Evolutionary conservation across 2,329 filamentous ascomycete species (phyloP).

Genomic region (Magnaporthiopsis incrustans): DNA sequence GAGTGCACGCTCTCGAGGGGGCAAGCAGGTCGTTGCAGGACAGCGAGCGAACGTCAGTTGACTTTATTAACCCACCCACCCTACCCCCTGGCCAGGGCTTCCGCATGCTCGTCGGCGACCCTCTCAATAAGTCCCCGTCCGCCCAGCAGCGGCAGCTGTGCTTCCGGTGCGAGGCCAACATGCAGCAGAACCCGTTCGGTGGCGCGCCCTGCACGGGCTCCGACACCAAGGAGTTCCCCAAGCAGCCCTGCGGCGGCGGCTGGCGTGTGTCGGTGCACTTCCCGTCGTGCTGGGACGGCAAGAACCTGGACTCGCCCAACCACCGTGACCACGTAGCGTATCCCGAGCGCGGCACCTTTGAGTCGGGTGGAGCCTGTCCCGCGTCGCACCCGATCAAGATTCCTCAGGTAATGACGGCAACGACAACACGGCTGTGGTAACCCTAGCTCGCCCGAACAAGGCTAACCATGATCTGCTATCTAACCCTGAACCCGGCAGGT

Average conservation of each 20-base stretch:
- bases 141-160: constrained; percentile 13
- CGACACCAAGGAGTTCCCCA: constrained; percentile 30
- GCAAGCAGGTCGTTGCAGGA: not conserved
- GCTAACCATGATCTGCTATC: no score
- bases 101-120: constrained; percentile 18
- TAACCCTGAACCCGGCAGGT: no score
- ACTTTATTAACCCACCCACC: not conserved
- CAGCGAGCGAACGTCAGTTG: not conserved
- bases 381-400: constrained; percentile 15
- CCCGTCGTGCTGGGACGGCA: constrained; percentile 34
- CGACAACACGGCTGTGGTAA: no score
- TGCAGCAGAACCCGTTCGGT: constrained; percentile 17
- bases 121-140: constrained; percentile 10
- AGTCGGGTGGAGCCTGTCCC: constrained; percentile 16
- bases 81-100: constrained; percentile 10
- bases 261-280: constrained; percentile 35
- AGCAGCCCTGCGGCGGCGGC: constrained; percentile 27
- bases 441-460: no score
- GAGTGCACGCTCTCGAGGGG: not conserved
- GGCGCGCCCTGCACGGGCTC: constrained; percentile 19
- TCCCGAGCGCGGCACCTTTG: constrained; percentile 14
- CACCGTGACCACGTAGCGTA: constrained; percentile 22
- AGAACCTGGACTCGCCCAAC: constrained; percentile 33
- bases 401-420: constrained; percentile 15
- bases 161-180: constrained; percentile 17